Evolutionary conservation across 2,329 filamentous ascomycete genomes (phyloP), one percentile per base, ranked within the genome.

Genomic region (Coleophoma eucalyptorum): DNA sequence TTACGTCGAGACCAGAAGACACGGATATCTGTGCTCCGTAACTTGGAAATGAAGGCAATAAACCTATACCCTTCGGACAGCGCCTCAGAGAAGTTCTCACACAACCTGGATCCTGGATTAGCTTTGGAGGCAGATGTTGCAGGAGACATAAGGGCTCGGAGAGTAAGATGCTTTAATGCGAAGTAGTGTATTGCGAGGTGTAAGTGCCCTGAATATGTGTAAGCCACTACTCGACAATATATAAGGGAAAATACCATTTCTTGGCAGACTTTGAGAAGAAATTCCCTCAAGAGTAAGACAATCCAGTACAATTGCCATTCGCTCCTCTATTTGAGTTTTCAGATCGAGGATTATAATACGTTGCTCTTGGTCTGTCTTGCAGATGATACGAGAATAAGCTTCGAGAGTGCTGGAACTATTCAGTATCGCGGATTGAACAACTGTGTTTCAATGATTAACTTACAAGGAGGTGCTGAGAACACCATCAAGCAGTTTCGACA

Each of bases 101-200:
- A 50, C 3, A 55, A 35, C 5, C 46, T 35, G 16, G 51, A 54
- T 20, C n/a, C 26, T 2, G 64, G 59, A 31, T 68, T 62, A 12
- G 73, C 71, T 31, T 74, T 74, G 6, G 73, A 67, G 2, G 62
- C 64, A 46, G 68, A 69, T 2, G 70, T 74, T 1, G 72, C 72
- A 5, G 74, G 74, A 13, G 67, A 69, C 71, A 76, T 75, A 1
- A 77, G 62, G 0, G 71, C 72, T 3, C 74, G 66, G 43, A 70
- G 72, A 6, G 72, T 62, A 0, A 77, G 65, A 2, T 69, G 69
- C 43, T 74, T 67, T 3, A 68, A 61, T 21, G 72, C 69, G 33
- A 71, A 73, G 46, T 68, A 75, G 26, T 26, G 26, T 26, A 26
- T 26, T 0, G 70, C 65, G 1, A 77, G 59, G 47, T 75, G 70